Conservation (phyloP, 495 filamentous ascomycete genomes). For the Hypoxylon lenormandii region DNA sequence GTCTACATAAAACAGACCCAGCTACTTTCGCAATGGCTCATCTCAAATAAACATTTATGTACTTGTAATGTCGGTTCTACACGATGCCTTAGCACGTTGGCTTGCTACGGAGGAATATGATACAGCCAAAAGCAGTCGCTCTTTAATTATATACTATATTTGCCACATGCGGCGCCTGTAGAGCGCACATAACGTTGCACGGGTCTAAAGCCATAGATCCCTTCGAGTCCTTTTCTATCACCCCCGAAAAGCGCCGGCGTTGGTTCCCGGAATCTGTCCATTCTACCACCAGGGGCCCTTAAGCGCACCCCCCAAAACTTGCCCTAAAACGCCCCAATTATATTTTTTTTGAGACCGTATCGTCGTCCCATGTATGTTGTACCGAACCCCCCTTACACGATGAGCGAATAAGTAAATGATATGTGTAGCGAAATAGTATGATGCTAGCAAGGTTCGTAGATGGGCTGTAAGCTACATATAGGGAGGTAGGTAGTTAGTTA, state of each 20-base stretch:
- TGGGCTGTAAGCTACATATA: neutral
- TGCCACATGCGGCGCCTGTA: constrained; percentile 12
- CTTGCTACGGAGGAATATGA: neutral
- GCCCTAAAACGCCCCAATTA: constrained; percentile 35
- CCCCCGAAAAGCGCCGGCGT: constrained; percentile 23
- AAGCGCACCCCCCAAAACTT: constrained; percentile 20
- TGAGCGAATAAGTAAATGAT: constrained; percentile 20
- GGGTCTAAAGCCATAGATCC: constrained; percentile 15
- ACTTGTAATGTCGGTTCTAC: too few species aligned
- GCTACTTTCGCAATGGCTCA: neutral
- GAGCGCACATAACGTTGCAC: constrained; percentile 10
- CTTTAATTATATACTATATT: constrained; percentile 35
- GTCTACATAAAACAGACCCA: neutral
- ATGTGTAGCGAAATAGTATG: constrained; percentile 30
- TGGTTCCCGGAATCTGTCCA: constrained; percentile 22
- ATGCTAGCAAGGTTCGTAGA: constrained; percentile 12
- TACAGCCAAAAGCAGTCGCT: constrained; percentile 10
- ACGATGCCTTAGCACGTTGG: neutral
- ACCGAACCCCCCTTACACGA: constrained; percentile 23
- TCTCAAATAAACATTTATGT: neutral
- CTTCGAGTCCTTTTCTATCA: constrained; percentile 21
- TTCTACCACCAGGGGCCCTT: constrained; percentile 33
- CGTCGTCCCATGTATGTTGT: constrained; percentile 34
- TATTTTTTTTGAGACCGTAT: constrained; percentile 32
- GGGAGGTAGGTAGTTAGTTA: constrained; percentile 13